phyloP scores from a whole-genome alignment of 306 rosid species.

The Potentilla sterilis region DNA sequence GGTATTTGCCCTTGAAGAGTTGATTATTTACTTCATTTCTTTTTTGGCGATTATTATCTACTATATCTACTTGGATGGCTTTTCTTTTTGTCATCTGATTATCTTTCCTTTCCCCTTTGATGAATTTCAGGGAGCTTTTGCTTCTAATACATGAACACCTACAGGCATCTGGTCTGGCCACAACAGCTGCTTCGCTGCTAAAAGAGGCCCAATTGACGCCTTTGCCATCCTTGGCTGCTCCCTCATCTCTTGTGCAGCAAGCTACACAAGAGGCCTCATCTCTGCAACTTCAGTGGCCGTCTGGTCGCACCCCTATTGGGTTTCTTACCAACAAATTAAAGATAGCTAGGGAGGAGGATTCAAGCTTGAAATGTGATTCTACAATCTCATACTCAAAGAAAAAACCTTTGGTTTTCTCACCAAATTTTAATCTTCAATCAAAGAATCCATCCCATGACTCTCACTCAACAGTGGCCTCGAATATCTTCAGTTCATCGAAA shows the following conservation, averaged over 20 bases:
- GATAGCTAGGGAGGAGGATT: conserved; percentile 57
- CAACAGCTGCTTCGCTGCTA: conserved; percentile 66
- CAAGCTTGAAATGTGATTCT: conserved; percentile 44
- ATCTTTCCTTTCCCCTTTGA: neutral
- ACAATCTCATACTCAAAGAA: conserved; percentile 46
- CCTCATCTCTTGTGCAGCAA: conserved; percentile 68
- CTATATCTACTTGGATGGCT: neutral
- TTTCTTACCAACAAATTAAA: conserved; percentile 65
- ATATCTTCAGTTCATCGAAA: conserved; percentile 42
- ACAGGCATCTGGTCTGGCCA: conserved; percentile 81
- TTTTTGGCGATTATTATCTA: conserved; percentile 18
- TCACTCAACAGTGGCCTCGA: conserved; percentile 40
- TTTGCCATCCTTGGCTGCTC: conserved; percentile 70
- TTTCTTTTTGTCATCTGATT: neutral
- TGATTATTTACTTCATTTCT: neutral
- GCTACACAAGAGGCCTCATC: conserved; percentile 66
- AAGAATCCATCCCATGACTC: conserved; percentile 50
- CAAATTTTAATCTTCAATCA: conserved; percentile 60
- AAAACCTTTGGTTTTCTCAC: conserved; percentile 67
- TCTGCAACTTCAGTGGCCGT: conserved; percentile 77
- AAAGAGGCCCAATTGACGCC: conserved; percentile 96
- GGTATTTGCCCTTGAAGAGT: conserved; percentile 41
- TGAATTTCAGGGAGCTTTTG: conserved; percentile 76
- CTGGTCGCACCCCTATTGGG: conserved; percentile 70
- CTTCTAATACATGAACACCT: conserved; percentile 93